phyloP scores from a whole-genome alignment of 2,329 filamentous ascomycete species.

The Alternaria triticimaculans region DNA sequence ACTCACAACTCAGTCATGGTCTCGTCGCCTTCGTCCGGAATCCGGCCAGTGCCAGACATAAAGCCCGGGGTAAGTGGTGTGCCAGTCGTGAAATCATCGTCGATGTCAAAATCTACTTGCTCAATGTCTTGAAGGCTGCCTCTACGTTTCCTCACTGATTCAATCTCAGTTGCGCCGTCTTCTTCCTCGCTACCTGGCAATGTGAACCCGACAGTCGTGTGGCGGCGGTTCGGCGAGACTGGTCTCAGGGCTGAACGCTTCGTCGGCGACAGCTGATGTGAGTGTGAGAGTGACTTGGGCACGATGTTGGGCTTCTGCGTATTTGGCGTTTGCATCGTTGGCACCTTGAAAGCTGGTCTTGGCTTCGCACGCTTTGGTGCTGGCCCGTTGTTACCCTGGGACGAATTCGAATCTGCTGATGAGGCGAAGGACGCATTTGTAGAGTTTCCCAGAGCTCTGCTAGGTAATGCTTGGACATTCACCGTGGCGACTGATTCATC shows the following conservation, averaged over 20 bases:
- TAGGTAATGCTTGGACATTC: constrained; percentile 8
- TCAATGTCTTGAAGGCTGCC: constrained; percentile 26
- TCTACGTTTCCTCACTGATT: constrained; percentile 17
- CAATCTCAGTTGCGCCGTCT: not conserved
- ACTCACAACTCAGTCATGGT: constrained; percentile 32
- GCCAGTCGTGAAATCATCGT: constrained; percentile 48
- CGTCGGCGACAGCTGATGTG: constrained; percentile 25
- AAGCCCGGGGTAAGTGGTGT: constrained; percentile 47
- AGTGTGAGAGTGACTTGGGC: constrained; percentile 20
- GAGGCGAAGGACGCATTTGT: constrained; percentile 35
- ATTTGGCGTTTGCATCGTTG: constrained; percentile 38
- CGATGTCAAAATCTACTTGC: constrained; percentile 47
- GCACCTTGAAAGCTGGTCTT: constrained; percentile 39
- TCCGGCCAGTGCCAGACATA: constrained; percentile 27
- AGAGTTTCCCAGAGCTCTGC: constrained; percentile 24
- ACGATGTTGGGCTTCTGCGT: constrained; percentile 18
- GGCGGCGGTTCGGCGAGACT: constrained; percentile 44
- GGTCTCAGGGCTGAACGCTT: constrained; percentile 40
- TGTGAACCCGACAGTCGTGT: constrained; percentile 33
- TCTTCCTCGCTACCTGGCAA: constrained; percentile 24
- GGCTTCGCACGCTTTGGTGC: constrained; percentile 53
- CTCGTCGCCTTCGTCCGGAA: constrained; percentile 27
- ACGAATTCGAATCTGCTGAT: constrained; percentile 18
- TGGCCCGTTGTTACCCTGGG: constrained; percentile 31
- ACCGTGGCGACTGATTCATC: not conserved